Evolutionary conservation across 345 rosid genomes (phyloP), one percentile per base, ranked within the genome.

Genomic region (Anastatica hierochuntica): DNA sequence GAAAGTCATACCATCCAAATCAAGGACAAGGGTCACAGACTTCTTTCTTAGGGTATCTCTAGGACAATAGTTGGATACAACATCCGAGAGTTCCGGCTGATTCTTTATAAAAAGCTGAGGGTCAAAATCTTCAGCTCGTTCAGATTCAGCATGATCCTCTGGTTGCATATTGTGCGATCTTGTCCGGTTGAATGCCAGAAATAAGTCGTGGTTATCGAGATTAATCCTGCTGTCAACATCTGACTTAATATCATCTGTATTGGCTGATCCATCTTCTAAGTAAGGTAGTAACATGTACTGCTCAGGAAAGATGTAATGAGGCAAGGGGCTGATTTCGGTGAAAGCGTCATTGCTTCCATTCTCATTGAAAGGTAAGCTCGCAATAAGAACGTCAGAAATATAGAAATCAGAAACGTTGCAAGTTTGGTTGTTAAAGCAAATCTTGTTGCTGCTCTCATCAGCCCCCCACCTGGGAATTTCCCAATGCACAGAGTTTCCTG

Each of bases 51-150:
- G 7, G 59, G 72, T 60, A 43, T 79, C 88, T 68, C 65, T 78
- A 3, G 87, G 79, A 55, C 49, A 74, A 70, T 71, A 79, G 62
- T 66, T 77, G 38, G 92, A 69, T 18, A 76, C 87, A 56, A 73
- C 79, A 49, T 85, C 85, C 5, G 95, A 83, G 55, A 89, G 72
- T 73, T 85, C 97, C 12, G 94, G 95, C 71, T 83, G 70, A 72
- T 71, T 85, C 67, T 65, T 85, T 13, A 83, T 76, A 33, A 81
- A 83, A 7, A 74, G 75, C 50, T 81, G 90, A 45, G 97, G 95
- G 43, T 89, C 95, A 67, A 89, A 85, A 26, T 77, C 75, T 42
- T 83, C 94, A 10, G 68, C 76, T 63, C 61, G 81, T 42, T 81
- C 83, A 17, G 63, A 47, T 44, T 75, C 87, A 64, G 75, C 62